Conservation (phyloP, 2,329 filamentous ascomycete genomes). For the Hymenoscyphus infarciens region DNA sequence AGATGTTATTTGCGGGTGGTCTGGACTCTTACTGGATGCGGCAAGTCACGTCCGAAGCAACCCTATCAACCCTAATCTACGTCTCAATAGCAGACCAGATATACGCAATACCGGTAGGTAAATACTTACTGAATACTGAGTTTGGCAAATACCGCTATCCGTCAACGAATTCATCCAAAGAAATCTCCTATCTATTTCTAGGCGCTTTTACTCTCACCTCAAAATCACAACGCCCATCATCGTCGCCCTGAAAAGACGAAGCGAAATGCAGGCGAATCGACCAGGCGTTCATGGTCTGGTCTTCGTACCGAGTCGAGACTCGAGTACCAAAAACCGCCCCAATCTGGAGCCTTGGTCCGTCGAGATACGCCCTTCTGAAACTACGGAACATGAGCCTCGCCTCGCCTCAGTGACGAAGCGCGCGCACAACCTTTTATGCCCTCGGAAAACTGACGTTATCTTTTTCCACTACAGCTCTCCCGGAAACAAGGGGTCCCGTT, state of each 20-base stretch:
- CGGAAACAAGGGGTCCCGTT: not conserved
- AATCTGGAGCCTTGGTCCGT: conserved; percentile 1
- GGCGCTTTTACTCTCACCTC: not conserved
- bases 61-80: not conserved
- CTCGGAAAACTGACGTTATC: not conserved
- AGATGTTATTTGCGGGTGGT: not conserved
- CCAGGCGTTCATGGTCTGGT: not conserved
- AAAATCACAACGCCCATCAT: not conserved
- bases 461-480: not conserved
- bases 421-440: not conserved
- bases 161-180: not conserved
- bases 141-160: no score
- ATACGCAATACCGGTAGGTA: not conserved
- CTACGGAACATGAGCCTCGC: not conserved
- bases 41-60: not conserved
- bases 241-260: not conserved
- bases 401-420: conserved; percentile 1
- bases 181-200: not conserved
- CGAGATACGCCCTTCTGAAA: not conserved
- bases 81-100: not conserved
- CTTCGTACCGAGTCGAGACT: no score
- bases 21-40: not conserved
- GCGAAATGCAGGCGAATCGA: not conserved
- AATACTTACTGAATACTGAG: no score
- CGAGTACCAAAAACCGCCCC: not conserved